Base-by-base conservation (phyloP, 352 stramenopile genomes). In the Pythium periplocum region DNA sequence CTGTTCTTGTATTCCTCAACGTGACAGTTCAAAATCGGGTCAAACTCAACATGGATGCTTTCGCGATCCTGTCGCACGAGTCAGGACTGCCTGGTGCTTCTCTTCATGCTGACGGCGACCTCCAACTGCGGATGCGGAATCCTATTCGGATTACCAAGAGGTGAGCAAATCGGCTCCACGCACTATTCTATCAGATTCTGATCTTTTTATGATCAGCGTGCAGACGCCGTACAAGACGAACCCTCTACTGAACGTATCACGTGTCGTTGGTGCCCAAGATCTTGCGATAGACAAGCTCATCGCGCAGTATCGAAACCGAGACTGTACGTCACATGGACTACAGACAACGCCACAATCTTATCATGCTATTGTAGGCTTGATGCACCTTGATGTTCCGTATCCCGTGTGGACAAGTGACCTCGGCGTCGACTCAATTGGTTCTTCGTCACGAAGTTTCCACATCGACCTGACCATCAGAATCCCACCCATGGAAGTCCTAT, bases 11-110 rank as follows among this genome's bases (percentile, higher is more conserved):
- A 2, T 57, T 87, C 17, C 76, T 91, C 43, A 72, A 87, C 66
- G 85, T 72, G 55, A 80, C 78, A 8, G 53, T 92, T 7, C 50
- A 73, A 56, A 68, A 56, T 30, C 69, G 73, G 35, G 73, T 62
- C 4, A 69, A 74, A 45, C 45, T 94, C 26, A 83, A 76, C 33
- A 91, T 93, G 74, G 79, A 93, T 47, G 69, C 69, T 4, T 4
- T 90, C 9, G 70, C 69, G 2, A 60, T 74, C 30, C 56, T 68
- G 47, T 68, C 60, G 4, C 55, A 79, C 52, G 62, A 62, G 6
- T 84, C 67, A 9, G 53, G 61, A 12, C 47, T 87, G 17, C 49
- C 68, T 9, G 74, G 68, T 6, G 48, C 61, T 7, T 55, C 59
- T 10, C 53, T 91, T 1, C 46, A 61, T 40, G 66, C 73, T 34